These are phyloP conservation scores for Candida cerambycidarum DNA, from an alignment of 805 yeast genomes.

Conservation along the genomic window DNA sequence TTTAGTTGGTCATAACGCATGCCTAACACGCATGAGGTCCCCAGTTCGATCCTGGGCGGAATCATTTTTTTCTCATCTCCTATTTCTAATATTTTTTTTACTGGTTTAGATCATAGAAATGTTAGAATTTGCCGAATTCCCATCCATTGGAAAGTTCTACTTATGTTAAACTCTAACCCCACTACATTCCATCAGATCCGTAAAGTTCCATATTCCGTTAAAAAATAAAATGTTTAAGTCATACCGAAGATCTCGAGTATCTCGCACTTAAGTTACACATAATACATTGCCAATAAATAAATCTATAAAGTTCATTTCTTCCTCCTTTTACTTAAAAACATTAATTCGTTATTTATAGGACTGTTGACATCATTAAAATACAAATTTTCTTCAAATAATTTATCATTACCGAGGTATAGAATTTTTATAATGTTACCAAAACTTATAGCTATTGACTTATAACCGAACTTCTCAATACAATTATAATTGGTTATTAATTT, in stretches of 20 bases:
- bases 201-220: too few species aligned
- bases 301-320: constrained; percentile 8
- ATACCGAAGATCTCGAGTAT: too few species aligned
- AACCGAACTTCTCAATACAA: constrained; percentile 70
- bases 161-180: not conserved
- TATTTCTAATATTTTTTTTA: too few species aligned
- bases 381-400: constrained; percentile 59
- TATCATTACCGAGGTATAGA: constrained; percentile 73
- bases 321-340: constrained; percentile 54
- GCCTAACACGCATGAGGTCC: constrained; percentile 99
- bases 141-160: not conserved
- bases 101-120: too few species aligned
- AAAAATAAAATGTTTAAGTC: too few species aligned
- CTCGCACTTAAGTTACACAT: too few species aligned
- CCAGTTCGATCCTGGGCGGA: constrained; percentile 99
- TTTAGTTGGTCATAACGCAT: constrained; percentile 99
- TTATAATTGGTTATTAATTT: constrained; percentile 53
- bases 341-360: constrained; percentile 42
- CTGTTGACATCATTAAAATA: constrained; percentile 42
- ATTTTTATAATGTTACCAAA: constrained; percentile 75
- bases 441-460: constrained; percentile 70
- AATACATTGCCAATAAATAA: too few species aligned
- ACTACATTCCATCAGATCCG: too few species aligned
- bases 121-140: too few species aligned
- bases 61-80: constrained; percentile 70